Percentiles rank a stretch among this genome's conserved stretches.
phyloP scores from a whole-genome alignment of 2,329 filamentous ascomycete species.

The Epichloe coenophiala region DNA sequence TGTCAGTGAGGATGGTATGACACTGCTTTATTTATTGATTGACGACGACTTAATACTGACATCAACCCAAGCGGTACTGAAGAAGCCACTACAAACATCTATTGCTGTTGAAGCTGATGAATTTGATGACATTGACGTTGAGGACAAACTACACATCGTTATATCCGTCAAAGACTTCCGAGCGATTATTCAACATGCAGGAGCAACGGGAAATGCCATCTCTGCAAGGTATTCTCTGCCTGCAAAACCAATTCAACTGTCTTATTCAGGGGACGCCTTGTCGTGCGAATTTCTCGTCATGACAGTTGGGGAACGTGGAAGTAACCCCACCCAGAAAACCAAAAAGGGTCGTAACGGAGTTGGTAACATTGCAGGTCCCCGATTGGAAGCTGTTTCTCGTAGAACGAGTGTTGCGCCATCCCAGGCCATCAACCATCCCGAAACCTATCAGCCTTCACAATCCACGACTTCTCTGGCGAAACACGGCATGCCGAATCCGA shows the following conservation, averaged over 20 bases:
- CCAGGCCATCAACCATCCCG: constrained; percentile 14
- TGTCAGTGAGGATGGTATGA: constrained; percentile 41
- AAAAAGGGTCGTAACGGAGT: constrained; percentile 31
- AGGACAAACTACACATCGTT: constrained; percentile 64
- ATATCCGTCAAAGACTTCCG: constrained; percentile 77
- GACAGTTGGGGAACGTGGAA: constrained; percentile 58
- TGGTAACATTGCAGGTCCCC: constrained; percentile 20
- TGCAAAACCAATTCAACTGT: constrained; percentile 57
- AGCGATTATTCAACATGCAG: constrained; percentile 63
- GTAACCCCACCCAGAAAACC: constrained; percentile 32
- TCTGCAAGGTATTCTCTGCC: constrained; percentile 59
- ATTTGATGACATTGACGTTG: constrained; percentile 61
- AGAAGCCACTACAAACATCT: constrained; percentile 68
- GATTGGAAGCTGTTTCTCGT: constrained; percentile 34
- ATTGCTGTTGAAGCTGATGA: constrained; percentile 65
- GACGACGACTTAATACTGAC: not conserved
- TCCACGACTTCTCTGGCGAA: not conserved
- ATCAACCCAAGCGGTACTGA: constrained; percentile 49
- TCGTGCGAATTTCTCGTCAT: constrained; percentile 68
- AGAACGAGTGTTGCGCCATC: constrained; percentile 27
- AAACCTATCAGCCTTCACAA: constrained; percentile 10
- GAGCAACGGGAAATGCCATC: constrained; percentile 51
- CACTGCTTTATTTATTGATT: not conserved
- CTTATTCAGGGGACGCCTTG: constrained; percentile 55
- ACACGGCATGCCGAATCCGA: constrained; percentile 12